Percentiles rank a stretch among this genome's conserved stretches.
phyloP scores from a whole-genome alignment of 2,329 filamentous ascomycete species.

The Calonectria pseudoreteaudii region DNA sequence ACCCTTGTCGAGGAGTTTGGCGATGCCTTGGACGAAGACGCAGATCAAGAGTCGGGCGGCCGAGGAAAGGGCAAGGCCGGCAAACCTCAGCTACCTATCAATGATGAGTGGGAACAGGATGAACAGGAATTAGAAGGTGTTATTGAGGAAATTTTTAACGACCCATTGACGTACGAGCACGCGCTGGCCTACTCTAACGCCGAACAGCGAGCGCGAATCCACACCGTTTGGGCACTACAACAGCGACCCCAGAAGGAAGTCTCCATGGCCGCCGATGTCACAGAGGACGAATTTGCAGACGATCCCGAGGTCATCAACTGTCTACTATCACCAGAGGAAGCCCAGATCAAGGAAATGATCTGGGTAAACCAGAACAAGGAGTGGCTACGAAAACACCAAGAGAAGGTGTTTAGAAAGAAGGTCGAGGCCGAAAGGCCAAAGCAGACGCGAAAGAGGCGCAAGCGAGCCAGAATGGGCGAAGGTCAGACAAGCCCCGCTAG shows the following conservation, averaged over 20 bases:
- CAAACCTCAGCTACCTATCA: slow-evolving; percentile 64
- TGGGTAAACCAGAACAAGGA: slow-evolving; percentile 97
- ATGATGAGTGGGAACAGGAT: slow-evolving; percentile 71
- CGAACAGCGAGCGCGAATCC: slow-evolving; percentile 65
- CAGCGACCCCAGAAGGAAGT: slow-evolving; percentile 60
- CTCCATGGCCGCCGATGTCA: slow-evolving; percentile 74
- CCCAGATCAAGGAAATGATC: slow-evolving; percentile 86
- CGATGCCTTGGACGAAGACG: slow-evolving; percentile 51
- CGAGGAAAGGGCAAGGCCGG: slow-evolving; percentile 39
- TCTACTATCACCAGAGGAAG: slow-evolving; percentile 78
- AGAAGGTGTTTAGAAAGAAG: slow-evolving; percentile 82
- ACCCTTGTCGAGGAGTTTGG: slow-evolving; percentile 59
- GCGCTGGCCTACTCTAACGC: slow-evolving; percentile 69
- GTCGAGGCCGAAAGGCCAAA: slow-evolving; percentile 68
- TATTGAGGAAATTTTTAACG: slow-evolving; percentile 77
- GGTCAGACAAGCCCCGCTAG: slow-evolving; percentile 74
- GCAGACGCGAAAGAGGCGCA: slow-evolving; percentile 66
- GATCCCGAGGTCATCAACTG: slow-evolving; percentile 90
- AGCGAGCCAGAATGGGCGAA: slow-evolving; percentile 71
- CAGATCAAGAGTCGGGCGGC: slow-evolving; percentile 20
- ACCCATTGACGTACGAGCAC: slow-evolving; percentile 68
- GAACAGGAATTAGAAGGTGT: slow-evolving; percentile 76
- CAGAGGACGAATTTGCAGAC: slow-evolving; percentile 86
- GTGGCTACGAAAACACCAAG: slow-evolving; percentile 88
- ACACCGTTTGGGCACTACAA: slow-evolving; percentile 63